Evolutionary conservation across 257 asterid genomes (phyloP).

Genomic region (Petunia axillaris): DNA sequence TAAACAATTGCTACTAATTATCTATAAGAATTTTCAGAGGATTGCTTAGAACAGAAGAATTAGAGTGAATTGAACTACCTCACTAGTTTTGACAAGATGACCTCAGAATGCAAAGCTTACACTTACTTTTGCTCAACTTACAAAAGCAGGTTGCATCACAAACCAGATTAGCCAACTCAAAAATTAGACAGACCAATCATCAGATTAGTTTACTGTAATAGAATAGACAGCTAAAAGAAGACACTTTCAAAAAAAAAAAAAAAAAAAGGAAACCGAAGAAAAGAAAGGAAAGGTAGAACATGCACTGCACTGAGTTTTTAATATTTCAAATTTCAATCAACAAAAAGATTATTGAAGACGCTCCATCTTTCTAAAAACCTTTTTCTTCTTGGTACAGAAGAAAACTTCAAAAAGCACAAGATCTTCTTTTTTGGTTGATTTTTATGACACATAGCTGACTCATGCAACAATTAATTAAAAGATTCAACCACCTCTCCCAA

Average conservation of each 20-base stretch:
- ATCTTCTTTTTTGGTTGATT: not conserved
- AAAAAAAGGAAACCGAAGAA: not conserved
- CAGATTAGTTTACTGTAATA: conserved; percentile 6
- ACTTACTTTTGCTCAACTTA: not conserved
- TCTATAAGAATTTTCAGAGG: not conserved
- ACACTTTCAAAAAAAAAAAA: not conserved
- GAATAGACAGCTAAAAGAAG: conserved; percentile 17
- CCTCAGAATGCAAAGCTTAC: not conserved
- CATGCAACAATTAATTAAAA: conserved; percentile 21
- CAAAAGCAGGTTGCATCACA: conserved; percentile 18
- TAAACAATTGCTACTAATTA: not conserved
- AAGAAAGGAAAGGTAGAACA: conserved; percentile 4
- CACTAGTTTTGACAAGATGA: not conserved
- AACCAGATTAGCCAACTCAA: not conserved
- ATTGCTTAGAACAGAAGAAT: not conserved
- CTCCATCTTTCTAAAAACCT: not conserved
- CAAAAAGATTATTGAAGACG: conserved; percentile 2
- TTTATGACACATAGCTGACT: conserved; percentile 34
- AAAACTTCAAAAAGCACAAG: conserved; percentile 8
- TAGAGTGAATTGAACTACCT: not conserved
- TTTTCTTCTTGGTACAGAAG: conserved; percentile 17
- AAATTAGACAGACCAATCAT: not conserved
- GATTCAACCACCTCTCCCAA: not conserved
- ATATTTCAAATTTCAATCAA: not conserved
- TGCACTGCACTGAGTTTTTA: not conserved